phyloP scores from a whole-genome alignment of 768 basidiomycete genomes.

The Hericium rajendrae region DNA sequence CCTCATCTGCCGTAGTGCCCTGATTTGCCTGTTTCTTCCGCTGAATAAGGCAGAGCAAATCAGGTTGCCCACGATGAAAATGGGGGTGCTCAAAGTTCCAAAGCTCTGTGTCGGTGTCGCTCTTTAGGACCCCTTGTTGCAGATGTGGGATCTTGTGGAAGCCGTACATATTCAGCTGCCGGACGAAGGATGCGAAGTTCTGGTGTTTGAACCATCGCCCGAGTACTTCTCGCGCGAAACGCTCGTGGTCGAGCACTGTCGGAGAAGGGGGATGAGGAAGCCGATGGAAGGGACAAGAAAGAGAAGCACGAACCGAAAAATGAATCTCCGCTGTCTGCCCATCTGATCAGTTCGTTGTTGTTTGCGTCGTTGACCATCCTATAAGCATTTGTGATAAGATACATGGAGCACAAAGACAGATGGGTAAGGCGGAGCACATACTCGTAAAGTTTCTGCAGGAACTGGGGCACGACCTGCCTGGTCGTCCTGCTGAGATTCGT shows the following conservation, averaged over 20 bases:
- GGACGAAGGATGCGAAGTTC: constrained; percentile 87
- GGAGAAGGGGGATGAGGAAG: constrained; percentile 39
- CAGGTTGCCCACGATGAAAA: constrained; percentile 83
- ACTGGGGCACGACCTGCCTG: constrained; percentile 59
- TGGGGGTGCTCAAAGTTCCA: constrained; percentile 91
- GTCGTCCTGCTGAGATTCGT: constrained; percentile 37
- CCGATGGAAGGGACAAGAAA: constrained; percentile 37
- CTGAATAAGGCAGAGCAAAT: constrained; percentile 79
- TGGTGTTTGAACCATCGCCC: constrained; percentile 93
- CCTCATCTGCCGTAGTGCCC: constrained; percentile 22
- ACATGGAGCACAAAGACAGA: constrained; percentile 76
- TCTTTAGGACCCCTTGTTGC: constrained; percentile 85
- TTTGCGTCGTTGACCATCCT: constrained; percentile 85
- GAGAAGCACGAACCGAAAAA: constrained; percentile 91
- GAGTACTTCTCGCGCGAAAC: constrained; percentile 83
- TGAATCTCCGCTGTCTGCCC: constrained; percentile 78
- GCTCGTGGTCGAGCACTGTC: constrained; percentile 47
- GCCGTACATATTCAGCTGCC: constrained; percentile 93
- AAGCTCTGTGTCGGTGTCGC: constrained; percentile 70
- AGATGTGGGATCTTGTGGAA: constrained; percentile 95
- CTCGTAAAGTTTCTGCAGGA: constrained; percentile 91
- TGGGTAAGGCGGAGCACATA: constrained; percentile 82
- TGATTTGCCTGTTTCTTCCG: constrained; percentile 58
- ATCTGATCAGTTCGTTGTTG: constrained; percentile 66
- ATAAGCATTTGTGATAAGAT: constrained; percentile 90